Percentiles rank a stretch among this genome's conserved stretches.
Conservation (phyloP, 768 basidiomycete species). For the Hygrophorus pudorinus region DNA sequence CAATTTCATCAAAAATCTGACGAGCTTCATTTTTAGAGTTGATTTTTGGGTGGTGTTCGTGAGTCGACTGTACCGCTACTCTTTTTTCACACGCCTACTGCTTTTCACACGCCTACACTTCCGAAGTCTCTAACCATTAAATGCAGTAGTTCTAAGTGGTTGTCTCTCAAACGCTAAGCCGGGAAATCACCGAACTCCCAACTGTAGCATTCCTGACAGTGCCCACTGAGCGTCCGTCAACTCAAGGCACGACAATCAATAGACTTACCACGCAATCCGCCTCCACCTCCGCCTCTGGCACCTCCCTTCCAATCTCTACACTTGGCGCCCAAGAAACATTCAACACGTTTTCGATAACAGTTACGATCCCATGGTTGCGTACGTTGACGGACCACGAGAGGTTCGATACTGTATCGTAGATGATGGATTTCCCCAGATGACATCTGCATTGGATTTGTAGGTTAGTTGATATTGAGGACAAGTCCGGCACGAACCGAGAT, state of each 20-base stretch:
- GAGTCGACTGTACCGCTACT: too few species aligned
- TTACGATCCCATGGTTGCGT: slow-evolving; percentile 70
- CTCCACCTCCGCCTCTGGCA: slow-evolving; percentile 44
- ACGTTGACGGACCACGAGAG: slow-evolving; percentile 80
- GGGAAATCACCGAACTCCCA: slow-evolving; percentile 46
- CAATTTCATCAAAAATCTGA: slow-evolving; percentile 99
- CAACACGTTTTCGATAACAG: slow-evolving; percentile 67
- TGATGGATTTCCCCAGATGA: slow-evolving; percentile 75
- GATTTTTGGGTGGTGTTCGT: too few species aligned
- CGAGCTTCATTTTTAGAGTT: slow-evolving; percentile 83
- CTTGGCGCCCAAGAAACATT: slow-evolving; percentile 62
- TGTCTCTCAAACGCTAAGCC: too few species aligned
- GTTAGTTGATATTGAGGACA: neutral
- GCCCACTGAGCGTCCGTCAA: neutral
- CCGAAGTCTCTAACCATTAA: too few species aligned
- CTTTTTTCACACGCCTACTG: too few species aligned
- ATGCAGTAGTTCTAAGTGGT: too few species aligned
- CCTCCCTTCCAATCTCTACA: slow-evolving; percentile 49
- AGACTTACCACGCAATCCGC: slow-evolving; percentile 62
- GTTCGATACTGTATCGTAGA: slow-evolving; percentile 89
- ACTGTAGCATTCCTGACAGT: slow-evolving; percentile 44
- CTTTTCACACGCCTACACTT: too few species aligned
- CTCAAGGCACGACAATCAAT: neutral
- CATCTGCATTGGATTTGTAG: slow-evolving; percentile 39
- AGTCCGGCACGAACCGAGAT: slow-evolving; percentile 32